These are phyloP conservation scores for Trypanosoma caninum DNA, from an alignment of 208 protist species.

Conservation along the genomic window DNA sequence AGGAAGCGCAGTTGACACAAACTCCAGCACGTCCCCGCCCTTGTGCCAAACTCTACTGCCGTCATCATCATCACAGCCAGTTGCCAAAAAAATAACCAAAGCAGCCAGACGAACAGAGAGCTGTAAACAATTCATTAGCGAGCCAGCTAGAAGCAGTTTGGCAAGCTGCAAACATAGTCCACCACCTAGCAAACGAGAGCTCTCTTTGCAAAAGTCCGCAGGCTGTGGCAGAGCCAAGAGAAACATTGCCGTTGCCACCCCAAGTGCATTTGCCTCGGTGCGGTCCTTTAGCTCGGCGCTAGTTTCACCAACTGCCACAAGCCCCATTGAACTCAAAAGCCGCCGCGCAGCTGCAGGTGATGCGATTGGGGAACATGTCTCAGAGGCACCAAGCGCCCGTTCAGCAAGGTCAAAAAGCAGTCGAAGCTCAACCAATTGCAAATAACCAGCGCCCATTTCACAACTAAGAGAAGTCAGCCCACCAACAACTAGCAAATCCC, in stretches of 20 bases:
- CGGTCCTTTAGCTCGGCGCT: neutral
- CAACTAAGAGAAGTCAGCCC: neutral
- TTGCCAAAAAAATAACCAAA: slow-evolving; percentile 10
- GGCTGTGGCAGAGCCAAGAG: slow-evolving; percentile 33
- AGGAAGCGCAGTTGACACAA: slow-evolving; percentile 3
- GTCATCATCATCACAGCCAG: neutral
- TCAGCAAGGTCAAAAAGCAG: slow-evolving; percentile 14
- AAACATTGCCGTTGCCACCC: slow-evolving; percentile 28
- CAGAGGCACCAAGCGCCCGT: neutral
- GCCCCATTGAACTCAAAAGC: slow-evolving; percentile 23
- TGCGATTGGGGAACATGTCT: slow-evolving; percentile 1
- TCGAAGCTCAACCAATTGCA: slow-evolving; percentile 17
- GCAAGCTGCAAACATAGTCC: slow-evolving; percentile 61
- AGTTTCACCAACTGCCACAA: neutral
- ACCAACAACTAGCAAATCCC: no score
- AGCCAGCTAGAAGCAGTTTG: slow-evolving; percentile 66
- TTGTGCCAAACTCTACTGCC: neutral
- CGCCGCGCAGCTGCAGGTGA: slow-evolving; percentile 13
- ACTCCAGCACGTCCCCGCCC: slow-evolving; percentile 22
- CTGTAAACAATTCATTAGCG: slow-evolving; percentile 34
- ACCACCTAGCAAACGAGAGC: neutral
- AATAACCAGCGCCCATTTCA: neutral
- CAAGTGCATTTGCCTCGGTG: slow-evolving; percentile 19
- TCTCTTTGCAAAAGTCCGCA: neutral
- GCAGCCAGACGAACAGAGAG: slow-evolving; percentile 23